Base-by-base conservation (phyloP, 2,329 filamentous ascomycete species). In the Ramularia collo-cygni region DNA sequence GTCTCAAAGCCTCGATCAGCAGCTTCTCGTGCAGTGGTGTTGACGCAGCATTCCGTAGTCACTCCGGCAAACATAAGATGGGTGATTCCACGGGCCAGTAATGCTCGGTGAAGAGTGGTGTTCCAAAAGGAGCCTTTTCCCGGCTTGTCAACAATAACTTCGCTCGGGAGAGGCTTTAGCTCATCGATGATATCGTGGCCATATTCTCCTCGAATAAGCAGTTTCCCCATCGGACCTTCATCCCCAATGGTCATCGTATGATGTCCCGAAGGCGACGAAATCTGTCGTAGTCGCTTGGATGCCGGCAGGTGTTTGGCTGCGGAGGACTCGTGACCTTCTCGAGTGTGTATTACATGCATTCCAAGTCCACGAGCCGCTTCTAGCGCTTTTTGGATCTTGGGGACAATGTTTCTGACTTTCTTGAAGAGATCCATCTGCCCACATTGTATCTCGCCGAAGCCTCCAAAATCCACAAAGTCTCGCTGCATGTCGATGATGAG, bases 1-100 rank as follows among this genome's bases (percentile, higher is more conserved):
- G 71, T 76, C 51, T 79, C 72, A 47, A 76, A 78, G 1, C 76
- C 76, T n/a, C 76, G 68, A 50, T 79, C 76, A 42, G 73, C 74
- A 21, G 71, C 72, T 56, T 79, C 76, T 27, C 74, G 62, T 2
- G 74, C 62, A 1, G 74, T 75, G 1, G 72, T 74, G 7, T 70
- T 70, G 37, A 79, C 74, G 49, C 74, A 77, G 48, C 72, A 74
- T 56, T 78, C 74, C 1, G 74, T 77, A 0, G 74, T 78, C 8
- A 78, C 73, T 1, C 75, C 75, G n/a, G 67, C 62, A 26, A 79
- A 65, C 1, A 80, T 58, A 1, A 79, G 56, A 56, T 79, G 74
- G 2, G 75, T 79, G 40, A 79, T 71, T 1, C 70, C 75, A 47
- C 69, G 63, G 16, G 72, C 70, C 43, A 75, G 65, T 33, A 80